Percentiles rank a stretch among this genome's conserved stretches.
Conservation (phyloP, 2,329 filamentous ascomycete genomes). For the Aspergillus brasiliensis region DNA sequence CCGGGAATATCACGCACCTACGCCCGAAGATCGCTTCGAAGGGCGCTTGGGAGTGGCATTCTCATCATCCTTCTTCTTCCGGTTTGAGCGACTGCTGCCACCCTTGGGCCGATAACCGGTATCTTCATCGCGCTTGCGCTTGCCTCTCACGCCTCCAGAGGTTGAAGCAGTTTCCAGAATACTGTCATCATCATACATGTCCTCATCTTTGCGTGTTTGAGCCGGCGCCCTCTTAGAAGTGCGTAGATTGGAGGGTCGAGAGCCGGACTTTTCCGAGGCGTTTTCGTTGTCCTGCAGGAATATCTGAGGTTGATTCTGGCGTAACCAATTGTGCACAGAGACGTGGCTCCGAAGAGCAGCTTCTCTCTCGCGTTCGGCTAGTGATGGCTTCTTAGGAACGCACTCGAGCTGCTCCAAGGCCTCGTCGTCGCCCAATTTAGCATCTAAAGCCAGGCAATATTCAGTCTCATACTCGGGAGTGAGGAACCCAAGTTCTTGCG, state of each 20-base stretch:
- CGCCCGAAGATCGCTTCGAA: conserved; percentile 35
- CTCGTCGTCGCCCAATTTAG: conserved; percentile 41
- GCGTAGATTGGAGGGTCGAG: conserved; percentile 43
- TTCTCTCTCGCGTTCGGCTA: conserved; percentile 58
- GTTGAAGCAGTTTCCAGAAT: conserved; percentile 41
- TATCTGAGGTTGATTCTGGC: conserved; percentile 78
- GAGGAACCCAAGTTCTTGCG: conserved; percentile 46
- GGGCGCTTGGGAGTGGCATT: conserved; percentile 32
- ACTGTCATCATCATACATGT: conserved; percentile 48
- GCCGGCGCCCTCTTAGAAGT: conserved; percentile 44
- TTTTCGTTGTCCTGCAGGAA: conserved; percentile 75
- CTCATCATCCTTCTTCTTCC: conserved; percentile 46
- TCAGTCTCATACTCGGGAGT: conserved; percentile 48
- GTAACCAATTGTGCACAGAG: conserved; percentile 94
- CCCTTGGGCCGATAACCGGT: conserved; percentile 51
- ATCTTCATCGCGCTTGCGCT: conserved; percentile 53
- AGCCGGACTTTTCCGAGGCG: conserved; percentile 44
- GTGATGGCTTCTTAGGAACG: conserved; percentile 39
- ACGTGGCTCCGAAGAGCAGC: conserved; percentile 74
- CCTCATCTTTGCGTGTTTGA: conserved; percentile 43
- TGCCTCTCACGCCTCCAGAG: conserved; percentile 39
- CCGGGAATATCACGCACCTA: conserved; percentile 19
- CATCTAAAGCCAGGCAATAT: conserved; percentile 46
- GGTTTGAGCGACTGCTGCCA: conserved; percentile 40
- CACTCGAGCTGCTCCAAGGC: conserved; percentile 57